Conservation (phyloP, 1,139 yeast species). For the Yamadazyma mexicana region DNA sequence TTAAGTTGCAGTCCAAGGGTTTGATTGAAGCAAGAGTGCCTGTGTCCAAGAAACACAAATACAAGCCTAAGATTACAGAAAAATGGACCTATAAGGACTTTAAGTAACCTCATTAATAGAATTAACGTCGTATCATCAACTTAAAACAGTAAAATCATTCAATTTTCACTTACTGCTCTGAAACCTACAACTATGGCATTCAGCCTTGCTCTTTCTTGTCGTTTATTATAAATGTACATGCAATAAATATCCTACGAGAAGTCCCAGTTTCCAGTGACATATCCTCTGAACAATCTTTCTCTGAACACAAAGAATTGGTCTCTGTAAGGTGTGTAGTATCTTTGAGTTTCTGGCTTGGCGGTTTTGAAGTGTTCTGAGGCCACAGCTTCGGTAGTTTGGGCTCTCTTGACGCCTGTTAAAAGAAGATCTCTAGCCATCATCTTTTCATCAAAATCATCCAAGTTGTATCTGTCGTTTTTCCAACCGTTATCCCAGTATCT, state of each 20-base stretch:
- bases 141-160: neutral
- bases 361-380: constrained; percentile 71
- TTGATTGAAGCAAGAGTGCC: constrained; percentile 83
- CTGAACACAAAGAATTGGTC: constrained; percentile 49
- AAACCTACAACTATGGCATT: no score
- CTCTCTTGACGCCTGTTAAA: constrained; percentile 72
- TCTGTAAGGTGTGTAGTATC: constrained; percentile 52
- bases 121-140: neutral
- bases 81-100: constrained; percentile 93
- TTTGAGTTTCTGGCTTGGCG: constrained; percentile 33
- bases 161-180: no score
- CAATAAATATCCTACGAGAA: constrained; percentile 22
- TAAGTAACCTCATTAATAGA: constrained; percentile 37
- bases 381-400: constrained; percentile 62
- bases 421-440: constrained; percentile 73
- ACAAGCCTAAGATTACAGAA: constrained; percentile 75
- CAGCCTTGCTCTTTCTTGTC: neutral
- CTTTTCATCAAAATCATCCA: constrained; percentile 47
- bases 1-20: constrained; percentile 80
- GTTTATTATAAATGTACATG: constrained; percentile 7
- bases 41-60: constrained; percentile 62
- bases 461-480: constrained; percentile 49
- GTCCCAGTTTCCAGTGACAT: constrained; percentile 50
- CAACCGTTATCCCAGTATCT: constrained; percentile 56
- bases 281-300: constrained; percentile 52